Percentiles rank a stretch among this genome's conserved stretches.
Conservation (phyloP, 495 filamentous ascomycete genomes). For the Trichoderma virens region DNA sequence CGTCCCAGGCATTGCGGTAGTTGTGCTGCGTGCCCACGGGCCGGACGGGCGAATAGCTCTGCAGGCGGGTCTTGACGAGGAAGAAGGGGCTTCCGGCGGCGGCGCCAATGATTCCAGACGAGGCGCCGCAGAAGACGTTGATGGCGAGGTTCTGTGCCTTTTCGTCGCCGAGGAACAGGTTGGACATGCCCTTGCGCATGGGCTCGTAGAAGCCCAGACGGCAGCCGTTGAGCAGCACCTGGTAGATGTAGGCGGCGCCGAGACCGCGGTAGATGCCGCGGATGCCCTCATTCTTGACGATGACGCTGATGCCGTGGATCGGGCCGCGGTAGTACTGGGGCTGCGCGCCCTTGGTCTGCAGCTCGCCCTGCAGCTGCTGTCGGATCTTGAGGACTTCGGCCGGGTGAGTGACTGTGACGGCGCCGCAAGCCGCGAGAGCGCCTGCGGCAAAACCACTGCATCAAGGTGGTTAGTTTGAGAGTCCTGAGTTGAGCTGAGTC, state of each 20-base stretch:
- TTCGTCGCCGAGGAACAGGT: slow-evolving; percentile 58
- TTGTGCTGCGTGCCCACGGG: slow-evolving; percentile 94
- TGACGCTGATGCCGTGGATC: slow-evolving; percentile 83
- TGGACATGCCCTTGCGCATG: slow-evolving; percentile 60
- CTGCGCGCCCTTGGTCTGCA: slow-evolving; percentile 76
- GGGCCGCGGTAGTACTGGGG: slow-evolving; percentile 87
- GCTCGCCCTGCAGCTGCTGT: slow-evolving; percentile 86
- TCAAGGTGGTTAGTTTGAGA: slow-evolving; percentile 11
- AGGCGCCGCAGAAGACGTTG: slow-evolving; percentile 88
- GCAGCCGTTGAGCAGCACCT: slow-evolving; percentile 93
- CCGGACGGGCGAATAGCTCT: slow-evolving; percentile 88
- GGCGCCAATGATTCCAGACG: slow-evolving; percentile 83
- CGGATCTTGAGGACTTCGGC: slow-evolving; percentile 99
- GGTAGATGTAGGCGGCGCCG: slow-evolving; percentile 92
- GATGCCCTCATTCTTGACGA: slow-evolving; percentile 84
- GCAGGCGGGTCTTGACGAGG: slow-evolving; percentile 93
- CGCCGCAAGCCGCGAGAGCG: slow-evolving; percentile 92
- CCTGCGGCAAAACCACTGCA: slow-evolving; percentile 76
- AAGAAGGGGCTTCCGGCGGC: slow-evolving; percentile 93
- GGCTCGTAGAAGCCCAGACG: slow-evolving; percentile 98
- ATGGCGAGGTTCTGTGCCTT: slow-evolving; percentile 72
- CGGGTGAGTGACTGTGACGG: slow-evolving; percentile 94
- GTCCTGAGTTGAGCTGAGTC: background rate
- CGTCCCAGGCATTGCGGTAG: slow-evolving; percentile 81
- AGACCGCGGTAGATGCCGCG: slow-evolving; percentile 83